Percentiles rank a stretch among this genome's conserved stretches.
These are phyloP conservation scores for Hylodesmum podocarpum DNA, from an alignment of 306 rosid species.

Conservation along the genomic window DNA sequence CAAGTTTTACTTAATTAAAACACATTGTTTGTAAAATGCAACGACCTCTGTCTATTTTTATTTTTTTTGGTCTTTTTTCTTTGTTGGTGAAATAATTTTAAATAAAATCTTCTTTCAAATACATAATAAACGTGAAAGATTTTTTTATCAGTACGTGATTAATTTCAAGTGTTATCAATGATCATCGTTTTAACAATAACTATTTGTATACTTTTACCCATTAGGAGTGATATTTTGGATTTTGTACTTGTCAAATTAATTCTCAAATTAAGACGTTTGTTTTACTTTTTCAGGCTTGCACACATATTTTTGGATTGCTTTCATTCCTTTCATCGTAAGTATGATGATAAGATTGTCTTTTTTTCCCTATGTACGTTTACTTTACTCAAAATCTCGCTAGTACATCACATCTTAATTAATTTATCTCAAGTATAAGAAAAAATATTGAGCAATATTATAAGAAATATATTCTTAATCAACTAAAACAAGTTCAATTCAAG, in stretches of 20 bases:
- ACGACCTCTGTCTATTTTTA: not conserved
- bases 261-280: not conserved
- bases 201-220: conserved; percentile 43
- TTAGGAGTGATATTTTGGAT: conserved; percentile 35
- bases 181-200: not conserved
- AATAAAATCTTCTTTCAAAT: not conserved
- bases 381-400: not conserved
- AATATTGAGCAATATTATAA: not conserved
- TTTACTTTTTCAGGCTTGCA: conserved; percentile 72
- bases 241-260: not conserved
- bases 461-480: not conserved
- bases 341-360: not conserved
- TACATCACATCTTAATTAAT: not conserved
- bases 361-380: not conserved
- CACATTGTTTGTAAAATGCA: not conserved
- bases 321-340: conserved; percentile 85
- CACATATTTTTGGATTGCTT: conserved; percentile 88
- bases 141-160: not conserved
- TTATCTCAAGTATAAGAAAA: not conserved
- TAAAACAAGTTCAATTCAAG: not conserved
- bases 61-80: not conserved
- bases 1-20: no score
- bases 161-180: not conserved
- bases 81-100: not conserved
- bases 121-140: not conserved